Conservation (phyloP, 345 rosid species). For the Gossypium longicalyx region DNA sequence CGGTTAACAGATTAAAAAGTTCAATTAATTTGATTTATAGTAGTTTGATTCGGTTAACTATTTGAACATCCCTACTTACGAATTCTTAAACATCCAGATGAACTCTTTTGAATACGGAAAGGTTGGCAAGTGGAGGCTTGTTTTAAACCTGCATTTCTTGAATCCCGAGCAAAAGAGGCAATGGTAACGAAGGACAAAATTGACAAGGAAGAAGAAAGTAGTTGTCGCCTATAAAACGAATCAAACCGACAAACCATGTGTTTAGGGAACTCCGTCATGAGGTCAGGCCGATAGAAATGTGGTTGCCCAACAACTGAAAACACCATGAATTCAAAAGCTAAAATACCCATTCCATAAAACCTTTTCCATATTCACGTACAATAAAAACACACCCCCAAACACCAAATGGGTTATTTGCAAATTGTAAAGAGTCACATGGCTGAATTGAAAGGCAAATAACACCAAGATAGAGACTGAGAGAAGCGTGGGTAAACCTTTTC, state of each 20-base stretch:
- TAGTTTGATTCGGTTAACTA: no score
- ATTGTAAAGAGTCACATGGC: no score
- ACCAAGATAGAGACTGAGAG: no score
- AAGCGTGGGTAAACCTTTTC: no score
- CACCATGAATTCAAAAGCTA: conserved; percentile 21
- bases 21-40: no score
- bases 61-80: no score
- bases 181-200: conserved; percentile 63
- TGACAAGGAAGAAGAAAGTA: conserved; percentile 76
- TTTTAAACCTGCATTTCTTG: conserved; percentile 23
- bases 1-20: no score
- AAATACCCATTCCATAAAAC: conserved; percentile 10
- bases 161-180: conserved; percentile 37
- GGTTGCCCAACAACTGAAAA: conserved; percentile 28
- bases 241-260: conserved; percentile 78
- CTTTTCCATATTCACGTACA: no score
- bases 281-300: conserved; percentile 17
- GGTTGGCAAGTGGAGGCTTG: conserved; percentile 40
- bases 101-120: conserved; percentile 54
- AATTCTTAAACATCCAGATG: conserved; percentile 44
- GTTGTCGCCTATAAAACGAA: conserved; percentile 63
- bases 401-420: no score
- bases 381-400: no score
- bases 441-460: no score
- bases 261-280: conserved; percentile 60